phyloP scores from a whole-genome alignment of 179 eudicot genomes.

The Amaranthus tricolor region DNA sequence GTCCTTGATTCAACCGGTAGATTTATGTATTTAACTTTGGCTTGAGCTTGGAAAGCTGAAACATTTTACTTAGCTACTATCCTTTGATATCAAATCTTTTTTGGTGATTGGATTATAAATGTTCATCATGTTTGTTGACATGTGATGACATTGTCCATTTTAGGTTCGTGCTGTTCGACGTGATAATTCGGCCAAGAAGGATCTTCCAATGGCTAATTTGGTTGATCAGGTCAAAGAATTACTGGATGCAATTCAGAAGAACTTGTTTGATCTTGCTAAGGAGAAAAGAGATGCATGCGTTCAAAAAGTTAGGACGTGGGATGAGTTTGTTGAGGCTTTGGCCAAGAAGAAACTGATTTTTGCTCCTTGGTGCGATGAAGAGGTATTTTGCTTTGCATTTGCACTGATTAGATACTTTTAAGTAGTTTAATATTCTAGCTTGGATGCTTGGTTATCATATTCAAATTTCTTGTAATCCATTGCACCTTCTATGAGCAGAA shows the following conservation, averaged over 20 bases:
- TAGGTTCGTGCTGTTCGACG: constrained; percentile 93
- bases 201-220: constrained; percentile 65
- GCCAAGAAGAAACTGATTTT: constrained; percentile 81
- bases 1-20: too few species aligned
- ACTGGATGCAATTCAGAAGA: constrained; percentile 63
- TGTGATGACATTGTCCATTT: background rate
- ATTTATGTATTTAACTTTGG: background rate
- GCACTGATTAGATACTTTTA: background rate
- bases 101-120: background rate
- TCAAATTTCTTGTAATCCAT: background rate
- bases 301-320: constrained; percentile 73
- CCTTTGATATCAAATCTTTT: background rate
- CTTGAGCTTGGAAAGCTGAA: background rate
- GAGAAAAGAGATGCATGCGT: constrained; percentile 81
- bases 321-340: constrained; percentile 83
- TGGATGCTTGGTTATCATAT: background rate
- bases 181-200: constrained; percentile 68
- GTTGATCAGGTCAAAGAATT: constrained; percentile 53
- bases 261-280: constrained; percentile 71
- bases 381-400: constrained; percentile 46
- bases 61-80: background rate
- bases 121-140: background rate
- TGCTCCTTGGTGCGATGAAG: constrained; percentile 99
- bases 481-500: background rate
- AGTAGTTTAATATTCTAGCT: too few species aligned